phyloP scores from a whole-genome alignment of 106 monocot genomes.

The Alisma plantagoaquatica region DNA sequence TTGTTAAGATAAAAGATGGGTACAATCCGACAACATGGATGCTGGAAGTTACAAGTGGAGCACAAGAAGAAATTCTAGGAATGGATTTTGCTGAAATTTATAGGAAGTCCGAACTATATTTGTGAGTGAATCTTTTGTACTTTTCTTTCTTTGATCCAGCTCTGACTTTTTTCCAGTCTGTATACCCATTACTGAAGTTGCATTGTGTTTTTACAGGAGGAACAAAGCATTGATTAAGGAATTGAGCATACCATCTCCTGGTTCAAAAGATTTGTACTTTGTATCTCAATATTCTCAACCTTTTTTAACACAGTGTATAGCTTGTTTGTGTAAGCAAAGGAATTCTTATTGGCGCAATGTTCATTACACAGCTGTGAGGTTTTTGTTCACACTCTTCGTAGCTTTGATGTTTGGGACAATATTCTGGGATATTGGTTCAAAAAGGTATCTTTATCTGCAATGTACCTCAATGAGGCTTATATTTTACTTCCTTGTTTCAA shows the following conservation, averaged over 20 bases:
- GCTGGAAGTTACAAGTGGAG: conserved; percentile 53
- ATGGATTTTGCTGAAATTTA: conserved; percentile 53
- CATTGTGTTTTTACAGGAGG: conserved; percentile 29
- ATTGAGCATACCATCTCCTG: conserved; percentile 38
- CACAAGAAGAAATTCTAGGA: conserved; percentile 62
- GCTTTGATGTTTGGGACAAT: conserved; percentile 58
- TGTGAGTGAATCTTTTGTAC: conserved; percentile 10
- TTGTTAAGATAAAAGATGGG: conserved; percentile 54
- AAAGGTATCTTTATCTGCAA: conserved; percentile 28
- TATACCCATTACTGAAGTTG: too few relatives aligned
- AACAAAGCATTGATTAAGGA: conserved; percentile 64
- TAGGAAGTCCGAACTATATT: conserved; percentile 50
- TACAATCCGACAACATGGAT: conserved; percentile 91
- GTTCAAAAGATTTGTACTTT: conserved; percentile 49
- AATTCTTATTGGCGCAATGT: conserved; percentile 69
- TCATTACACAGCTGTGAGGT: conserved; percentile 41
- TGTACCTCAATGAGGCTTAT: too few relatives aligned
- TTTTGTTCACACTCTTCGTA: conserved; percentile 51
- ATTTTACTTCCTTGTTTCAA: too few relatives aligned
- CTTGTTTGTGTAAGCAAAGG: conserved; percentile 68
- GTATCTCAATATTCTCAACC: conserved; percentile 46
- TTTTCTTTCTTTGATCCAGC: not conserved
- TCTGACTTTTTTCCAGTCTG: not conserved
- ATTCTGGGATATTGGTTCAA: conserved; percentile 52
- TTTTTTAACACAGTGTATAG: conserved; percentile 44